Conservation (phyloP, 1,284 basidiomycete genomes). For the Ceratobasidium papillatum region DNA sequence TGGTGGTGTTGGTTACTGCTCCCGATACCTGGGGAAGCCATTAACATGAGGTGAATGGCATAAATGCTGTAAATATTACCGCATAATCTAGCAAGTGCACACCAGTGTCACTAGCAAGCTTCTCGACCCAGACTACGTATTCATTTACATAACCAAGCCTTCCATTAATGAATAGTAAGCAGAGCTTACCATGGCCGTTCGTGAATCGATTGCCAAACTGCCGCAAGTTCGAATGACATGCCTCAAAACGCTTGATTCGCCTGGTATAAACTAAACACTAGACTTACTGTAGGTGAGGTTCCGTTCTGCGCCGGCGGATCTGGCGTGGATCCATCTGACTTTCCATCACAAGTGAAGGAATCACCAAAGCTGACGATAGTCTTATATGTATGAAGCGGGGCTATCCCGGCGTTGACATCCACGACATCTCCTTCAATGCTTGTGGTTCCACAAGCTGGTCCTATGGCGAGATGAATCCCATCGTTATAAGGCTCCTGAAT, state of each 20-base stretch:
- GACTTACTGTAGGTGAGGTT: slow-evolving; percentile 19
- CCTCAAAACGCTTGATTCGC: background rate
- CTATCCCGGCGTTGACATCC: slow-evolving; percentile 31
- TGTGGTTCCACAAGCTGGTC: slow-evolving; percentile 11
- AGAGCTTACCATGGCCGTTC: slow-evolving; percentile 28
- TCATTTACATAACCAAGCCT: background rate
- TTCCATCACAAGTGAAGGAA: slow-evolving; percentile 28
- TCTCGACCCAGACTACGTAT: slow-evolving; percentile 30
- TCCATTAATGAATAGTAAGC: background rate
- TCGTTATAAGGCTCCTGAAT: slow-evolving; percentile 8
- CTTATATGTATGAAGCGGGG: background rate
- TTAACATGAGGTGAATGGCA: background rate
- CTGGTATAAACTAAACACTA: background rate
- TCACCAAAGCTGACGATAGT: slow-evolving; percentile 40
- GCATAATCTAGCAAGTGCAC: slow-evolving; percentile 28
- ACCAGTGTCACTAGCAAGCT: slow-evolving; percentile 28
- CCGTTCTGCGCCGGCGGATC: slow-evolving; percentile 33
- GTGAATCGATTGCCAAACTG: slow-evolving; percentile 36
- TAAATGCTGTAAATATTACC: background rate
- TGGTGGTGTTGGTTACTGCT: slow-evolving; percentile 26
- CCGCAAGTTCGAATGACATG: background rate
- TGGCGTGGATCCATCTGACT: slow-evolving; percentile 31
- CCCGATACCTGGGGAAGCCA: slow-evolving; percentile 16
- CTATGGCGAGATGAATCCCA: slow-evolving; percentile 31
- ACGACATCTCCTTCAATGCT: slow-evolving; percentile 11